Conservation (phyloP, 73 alveolate species). For the Breviolum minutum region DNA sequence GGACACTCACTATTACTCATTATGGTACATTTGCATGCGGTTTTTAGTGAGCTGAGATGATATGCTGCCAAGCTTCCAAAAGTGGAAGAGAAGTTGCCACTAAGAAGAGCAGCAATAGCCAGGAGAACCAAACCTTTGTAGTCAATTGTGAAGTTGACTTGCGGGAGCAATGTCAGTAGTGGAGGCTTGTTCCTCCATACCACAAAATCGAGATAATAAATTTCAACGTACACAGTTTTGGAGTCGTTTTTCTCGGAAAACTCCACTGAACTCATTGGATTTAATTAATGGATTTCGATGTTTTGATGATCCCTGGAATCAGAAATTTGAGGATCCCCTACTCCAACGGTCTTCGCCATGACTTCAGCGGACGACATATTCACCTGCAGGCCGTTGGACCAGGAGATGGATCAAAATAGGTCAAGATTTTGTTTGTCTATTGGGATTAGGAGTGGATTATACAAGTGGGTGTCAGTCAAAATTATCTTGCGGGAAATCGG, state of each 20-base stretch:
- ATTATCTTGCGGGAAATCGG: too few species aligned
- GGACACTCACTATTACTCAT: not conserved
- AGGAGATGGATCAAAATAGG: not conserved
- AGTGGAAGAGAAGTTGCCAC: slow-evolving; percentile 78
- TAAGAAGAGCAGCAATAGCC: slow-evolving; percentile 81
- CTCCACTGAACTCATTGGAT: too few species aligned
- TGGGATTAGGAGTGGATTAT: too few species aligned
- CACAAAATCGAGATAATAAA: too few species aligned
- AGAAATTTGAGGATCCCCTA: not conserved
- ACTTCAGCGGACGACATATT: slow-evolving; percentile 82
- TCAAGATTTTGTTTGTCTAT: not conserved
- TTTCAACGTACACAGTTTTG: too few species aligned
- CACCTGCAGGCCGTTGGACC: not conserved
- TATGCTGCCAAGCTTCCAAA: not conserved
- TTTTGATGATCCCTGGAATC: not conserved
- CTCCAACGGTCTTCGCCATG: slow-evolving; percentile 91
- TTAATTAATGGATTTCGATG: too few species aligned
- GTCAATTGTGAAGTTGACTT: not conserved
- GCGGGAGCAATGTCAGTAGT: too few species aligned
- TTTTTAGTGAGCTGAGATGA: not conserved
- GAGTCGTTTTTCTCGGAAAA: too few species aligned
- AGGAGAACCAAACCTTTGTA: slow-evolving; percentile 76
- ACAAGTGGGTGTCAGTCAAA: too few species aligned
- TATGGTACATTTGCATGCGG: not conserved
- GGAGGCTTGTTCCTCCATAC: too few species aligned